Conservation (phyloP, 2,329 filamentous ascomycete genomes). For the Mollisia scopiformis region DNA sequence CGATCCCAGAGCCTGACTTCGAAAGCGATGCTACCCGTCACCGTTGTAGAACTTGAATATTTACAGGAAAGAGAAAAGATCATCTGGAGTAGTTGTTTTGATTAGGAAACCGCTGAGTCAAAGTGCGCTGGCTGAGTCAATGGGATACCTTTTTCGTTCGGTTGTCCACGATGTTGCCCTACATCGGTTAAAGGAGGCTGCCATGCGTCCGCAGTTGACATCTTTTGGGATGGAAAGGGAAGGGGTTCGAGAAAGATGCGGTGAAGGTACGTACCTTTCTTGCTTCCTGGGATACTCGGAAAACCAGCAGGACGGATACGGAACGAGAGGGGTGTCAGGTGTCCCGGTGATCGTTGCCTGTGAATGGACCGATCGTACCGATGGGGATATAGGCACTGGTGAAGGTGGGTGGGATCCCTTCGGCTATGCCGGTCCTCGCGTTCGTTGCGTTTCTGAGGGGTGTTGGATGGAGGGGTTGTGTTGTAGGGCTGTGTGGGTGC, state of each 20-base stretch:
- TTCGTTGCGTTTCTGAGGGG: neutral
- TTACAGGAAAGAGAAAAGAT: neutral
- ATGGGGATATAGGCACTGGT: neutral
- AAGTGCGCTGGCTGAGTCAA: neutral
- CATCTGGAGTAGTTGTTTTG: too few relatives aligned
- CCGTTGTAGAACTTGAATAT: too few relatives aligned
- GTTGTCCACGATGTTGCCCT: neutral
- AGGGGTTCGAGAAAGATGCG: neutral
- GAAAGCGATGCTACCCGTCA: too few relatives aligned
- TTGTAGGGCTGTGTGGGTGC: neutral
- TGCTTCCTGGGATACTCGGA: neutral
- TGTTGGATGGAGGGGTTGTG: neutral
- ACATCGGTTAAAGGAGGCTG: neutral
- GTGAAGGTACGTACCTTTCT: neutral
- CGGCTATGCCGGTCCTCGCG: neutral
- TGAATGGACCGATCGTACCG: neutral
- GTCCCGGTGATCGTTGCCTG: neutral
- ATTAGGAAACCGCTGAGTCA: neutral
- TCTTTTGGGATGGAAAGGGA: neutral
- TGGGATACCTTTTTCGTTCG: neutral
- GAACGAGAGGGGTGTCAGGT: neutral
- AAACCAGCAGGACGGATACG: neutral
- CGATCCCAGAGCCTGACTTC: too few relatives aligned
- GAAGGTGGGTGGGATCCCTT: neutral
- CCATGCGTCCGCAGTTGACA: neutral